These are phyloP conservation scores for Entelexis sorbosivorans DNA, from an alignment of 1,139 yeast species.

Conservation along the genomic window DNA sequence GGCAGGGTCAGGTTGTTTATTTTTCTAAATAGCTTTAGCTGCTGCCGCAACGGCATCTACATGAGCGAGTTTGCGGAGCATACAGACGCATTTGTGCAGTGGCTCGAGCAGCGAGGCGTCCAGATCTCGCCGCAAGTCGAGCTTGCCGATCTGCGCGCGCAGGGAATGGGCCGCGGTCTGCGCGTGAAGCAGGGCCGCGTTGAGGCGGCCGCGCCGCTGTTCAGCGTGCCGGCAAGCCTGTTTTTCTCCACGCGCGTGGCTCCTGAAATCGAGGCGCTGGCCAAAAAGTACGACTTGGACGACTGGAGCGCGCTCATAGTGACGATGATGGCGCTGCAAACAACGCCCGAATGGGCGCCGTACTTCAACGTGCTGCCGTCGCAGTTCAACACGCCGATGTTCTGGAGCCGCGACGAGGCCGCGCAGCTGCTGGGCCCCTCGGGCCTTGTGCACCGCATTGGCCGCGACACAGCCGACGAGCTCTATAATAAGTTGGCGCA, in stretches of 20 bases:
- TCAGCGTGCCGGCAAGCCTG: constrained; percentile 50
- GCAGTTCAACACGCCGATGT: constrained; percentile 59
- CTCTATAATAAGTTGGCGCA: constrained; percentile 39
- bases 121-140: constrained; percentile 45
- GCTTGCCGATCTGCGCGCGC: constrained; percentile 48
- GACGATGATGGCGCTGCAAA: constrained; percentile 46
- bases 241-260: constrained; percentile 44
- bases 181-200: constrained; percentile 52
- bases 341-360: constrained; percentile 48
- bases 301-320: constrained; percentile 75
- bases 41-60: too few species aligned
- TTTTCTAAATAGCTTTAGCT: too few species aligned
- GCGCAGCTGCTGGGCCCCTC: constrained; percentile 50
- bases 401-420: constrained; percentile 52
- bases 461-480: constrained; percentile 52
- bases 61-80: constrained; percentile 27
- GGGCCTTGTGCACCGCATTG: constrained; percentile 55
- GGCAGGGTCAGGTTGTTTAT: not conserved
- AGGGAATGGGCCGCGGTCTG: constrained; percentile 68
- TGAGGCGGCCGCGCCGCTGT: constrained; percentile 46
- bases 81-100: constrained; percentile 42
- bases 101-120: constrained; percentile 32
- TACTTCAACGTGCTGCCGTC: constrained; percentile 65
- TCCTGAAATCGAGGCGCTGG: constrained; percentile 32
- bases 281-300: constrained; percentile 35